phyloP scores from a whole-genome alignment of 352 stramenopile genomes.

The Pythium apleroticum region DNA sequence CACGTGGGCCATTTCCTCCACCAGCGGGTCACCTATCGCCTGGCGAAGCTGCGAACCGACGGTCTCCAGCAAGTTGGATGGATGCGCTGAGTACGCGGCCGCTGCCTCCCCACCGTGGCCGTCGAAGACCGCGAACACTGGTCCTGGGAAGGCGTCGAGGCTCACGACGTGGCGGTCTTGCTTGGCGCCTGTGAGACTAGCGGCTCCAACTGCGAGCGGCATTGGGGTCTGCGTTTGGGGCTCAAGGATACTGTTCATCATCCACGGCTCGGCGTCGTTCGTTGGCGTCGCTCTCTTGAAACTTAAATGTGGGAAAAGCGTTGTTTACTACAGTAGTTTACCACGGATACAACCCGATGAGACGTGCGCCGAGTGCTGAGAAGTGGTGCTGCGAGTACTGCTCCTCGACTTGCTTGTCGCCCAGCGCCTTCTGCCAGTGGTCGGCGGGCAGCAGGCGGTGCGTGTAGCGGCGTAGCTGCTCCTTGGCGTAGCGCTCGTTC shows the following conservation, averaged over 20 bases:
- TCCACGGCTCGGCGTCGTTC: too few relatives aligned
- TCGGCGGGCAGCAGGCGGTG: conserved; percentile 61
- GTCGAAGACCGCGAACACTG: conserved; percentile 62
- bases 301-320: background rate
- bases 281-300: too few relatives aligned
- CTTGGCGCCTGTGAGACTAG: background rate
- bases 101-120: conserved; percentile 57
- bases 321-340: conserved; percentile 14
- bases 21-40: conserved; percentile 26
- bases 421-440: conserved; percentile 78
- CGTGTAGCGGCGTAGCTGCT: conserved; percentile 74
- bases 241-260: background rate
- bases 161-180: conserved; percentile 50
- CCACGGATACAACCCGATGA: conserved; percentile 70
- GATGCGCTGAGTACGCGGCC: conserved; percentile 38
- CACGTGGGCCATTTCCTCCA: conserved; percentile 31
- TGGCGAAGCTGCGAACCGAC: conserved; percentile 32
- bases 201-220: background rate
- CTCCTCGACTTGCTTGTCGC: conserved; percentile 52
- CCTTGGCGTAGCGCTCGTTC: conserved; percentile 67
- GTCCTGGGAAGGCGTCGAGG: conserved; percentile 39
- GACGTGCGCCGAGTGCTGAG: conserved; percentile 51
- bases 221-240: background rate
- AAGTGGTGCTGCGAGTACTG: conserved; percentile 70
- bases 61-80: conserved; percentile 41